These are phyloP conservation scores for Pythium aristosporum DNA, from an alignment of 352 stramenopile genomes.

Conservation along the genomic window DNA sequence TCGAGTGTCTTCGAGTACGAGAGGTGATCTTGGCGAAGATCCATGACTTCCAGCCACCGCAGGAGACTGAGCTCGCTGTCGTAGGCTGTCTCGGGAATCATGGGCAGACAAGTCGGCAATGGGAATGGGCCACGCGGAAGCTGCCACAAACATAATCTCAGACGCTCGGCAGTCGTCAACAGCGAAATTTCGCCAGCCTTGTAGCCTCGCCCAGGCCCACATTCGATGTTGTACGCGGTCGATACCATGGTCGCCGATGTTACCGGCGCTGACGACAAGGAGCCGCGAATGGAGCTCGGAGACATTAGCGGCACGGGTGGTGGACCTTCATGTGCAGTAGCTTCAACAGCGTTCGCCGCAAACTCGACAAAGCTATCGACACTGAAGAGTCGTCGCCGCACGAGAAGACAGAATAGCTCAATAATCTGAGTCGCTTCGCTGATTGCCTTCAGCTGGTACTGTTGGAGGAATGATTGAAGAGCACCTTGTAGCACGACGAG, in stretches of 20 bases:
- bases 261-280: constrained; percentile 1
- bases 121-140: constrained; percentile 69
- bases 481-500: constrained; percentile 74
- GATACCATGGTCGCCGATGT: constrained; percentile 49
- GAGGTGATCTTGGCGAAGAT: constrained; percentile 72
- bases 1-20: constrained; percentile 79
- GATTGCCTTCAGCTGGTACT: constrained; percentile 75
- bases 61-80: constrained; percentile 65
- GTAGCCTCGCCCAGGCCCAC: constrained; percentile 75
- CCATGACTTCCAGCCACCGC: constrained; percentile 82
- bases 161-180: constrained; percentile 56
- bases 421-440: constrained; percentile 81
- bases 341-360: constrained; percentile 51
- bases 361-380: constrained; percentile 77
- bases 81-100: constrained; percentile 59
- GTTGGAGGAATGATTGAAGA: constrained; percentile 69
- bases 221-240: constrained; percentile 87
- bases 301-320: constrained; percentile 19
- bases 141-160: constrained; percentile 85
- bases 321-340: constrained; percentile 12
- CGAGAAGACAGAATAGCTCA: constrained; percentile 78
- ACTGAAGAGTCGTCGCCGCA: constrained; percentile 69
- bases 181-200: constrained; percentile 77
- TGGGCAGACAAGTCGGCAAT: constrained; percentile 62
- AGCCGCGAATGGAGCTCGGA: constrained; percentile 19